Evolutionary conservation across 1,284 basidiomycete genomes (phyloP), one percentile per base, ranked within the genome.

Genomic region (Moniliella sp.): DNA sequence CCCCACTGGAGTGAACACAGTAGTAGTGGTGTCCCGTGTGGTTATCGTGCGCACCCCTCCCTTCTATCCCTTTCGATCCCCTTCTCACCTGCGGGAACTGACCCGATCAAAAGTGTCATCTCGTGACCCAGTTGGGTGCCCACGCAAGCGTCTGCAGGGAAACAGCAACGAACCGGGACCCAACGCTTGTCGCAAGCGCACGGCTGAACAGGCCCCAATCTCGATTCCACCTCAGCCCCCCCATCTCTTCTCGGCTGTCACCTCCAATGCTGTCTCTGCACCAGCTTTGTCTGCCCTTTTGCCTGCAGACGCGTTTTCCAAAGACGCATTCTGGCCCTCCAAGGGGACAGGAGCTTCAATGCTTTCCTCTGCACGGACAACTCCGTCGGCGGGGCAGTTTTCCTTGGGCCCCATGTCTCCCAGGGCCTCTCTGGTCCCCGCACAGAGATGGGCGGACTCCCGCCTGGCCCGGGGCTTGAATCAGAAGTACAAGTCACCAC

Each of bases 81-180:
- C 8, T 23, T n/a, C n/a, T 23, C n/a, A 7, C 7, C n/a, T 7
- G 8, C n/a, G 21, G n/a, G 7, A n/a, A 7, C 21, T 7, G 21
- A 7, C n/a, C n/a, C 21, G 8, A 7, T n/a, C n/a, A n/a, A n/a
- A n/a, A n/a, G 21, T n/a, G n/a, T 21, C 40, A 7, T 39, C 43
- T 2, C 30, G 47, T 30, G 42, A 46, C 3, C 47, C 47, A 13
- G 48, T 50, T 4, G 47, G 47, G 5, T 35, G 47, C 2, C 47
- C 47, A 5, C 45, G 43, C 27, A 50, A 50, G 35, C 36, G 47
- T 13, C 47, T 43, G 25, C 25, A 11, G 13, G 5, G 10, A 15
- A 16, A 17, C 5, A 23, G 9, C 5, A 7, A 7, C 21, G n/a
- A n/a, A 7, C 21, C 21, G 8, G 21, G 7, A 7, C 8, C 7